Conservation (phyloP, 179 eudicot species). For the Nepenthes alata region DNA sequence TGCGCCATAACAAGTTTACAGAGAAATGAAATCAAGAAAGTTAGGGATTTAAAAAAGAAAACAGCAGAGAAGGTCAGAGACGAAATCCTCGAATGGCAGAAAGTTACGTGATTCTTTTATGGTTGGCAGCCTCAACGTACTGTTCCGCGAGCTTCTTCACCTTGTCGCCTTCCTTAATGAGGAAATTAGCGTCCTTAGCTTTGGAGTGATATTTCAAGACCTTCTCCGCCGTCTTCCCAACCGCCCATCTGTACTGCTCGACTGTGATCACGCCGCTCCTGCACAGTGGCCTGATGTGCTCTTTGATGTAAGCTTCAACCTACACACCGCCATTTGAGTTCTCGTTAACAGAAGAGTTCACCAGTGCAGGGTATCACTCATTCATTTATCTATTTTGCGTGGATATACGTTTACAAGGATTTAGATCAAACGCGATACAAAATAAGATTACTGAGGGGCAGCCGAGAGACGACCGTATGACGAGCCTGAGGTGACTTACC, state of each 20-base stretch:
- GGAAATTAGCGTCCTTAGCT: constrained; percentile 71
- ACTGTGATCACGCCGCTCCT: constrained; percentile 78
- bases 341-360: not conserved
- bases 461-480: too few relatives aligned
- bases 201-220: constrained; percentile 72
- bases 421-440: too few relatives aligned
- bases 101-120: constrained; percentile 13
- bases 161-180: constrained; percentile 88
- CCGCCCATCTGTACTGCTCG: constrained; percentile 78
- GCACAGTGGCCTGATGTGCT: constrained; percentile 85
- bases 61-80: too few relatives aligned
- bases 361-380: not conserved
- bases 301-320: constrained; percentile 89
- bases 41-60: too few relatives aligned
- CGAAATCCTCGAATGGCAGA: too few relatives aligned
- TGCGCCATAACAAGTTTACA: too few relatives aligned
- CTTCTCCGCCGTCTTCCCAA: constrained; percentile 67
- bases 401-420: too few relatives aligned
- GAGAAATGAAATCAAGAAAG: too few relatives aligned
- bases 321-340: constrained; percentile 9
- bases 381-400: too few relatives aligned
- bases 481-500: too few relatives aligned
- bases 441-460: too few relatives aligned
- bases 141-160: constrained; percentile 92
- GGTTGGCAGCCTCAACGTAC: constrained; percentile 76